Evolutionary conservation across 2,329 filamentous ascomycete genomes (phyloP).

Genomic region (Furcasterigmium furcatum): DNA sequence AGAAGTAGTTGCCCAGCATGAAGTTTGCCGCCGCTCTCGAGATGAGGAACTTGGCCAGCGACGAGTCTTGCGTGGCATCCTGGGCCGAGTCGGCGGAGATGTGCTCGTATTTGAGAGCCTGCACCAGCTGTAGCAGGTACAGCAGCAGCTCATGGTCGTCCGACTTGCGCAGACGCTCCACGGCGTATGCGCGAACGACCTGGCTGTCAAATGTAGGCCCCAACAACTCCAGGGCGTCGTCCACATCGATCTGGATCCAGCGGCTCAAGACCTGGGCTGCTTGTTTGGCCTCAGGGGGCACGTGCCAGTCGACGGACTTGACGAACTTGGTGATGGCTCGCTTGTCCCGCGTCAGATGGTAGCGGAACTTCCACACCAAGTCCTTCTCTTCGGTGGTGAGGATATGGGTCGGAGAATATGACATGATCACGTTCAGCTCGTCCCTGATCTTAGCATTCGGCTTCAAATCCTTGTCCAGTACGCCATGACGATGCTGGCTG

Average conservation of each 20-base stretch:
- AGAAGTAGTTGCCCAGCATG: slow-evolving; percentile 87
- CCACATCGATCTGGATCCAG: slow-evolving; percentile 96
- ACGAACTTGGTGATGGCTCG: slow-evolving; percentile 92
- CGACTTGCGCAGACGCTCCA: slow-evolving; percentile 85
- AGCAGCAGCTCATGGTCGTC: slow-evolving; percentile 89
- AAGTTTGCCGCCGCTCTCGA: slow-evolving; percentile 84
- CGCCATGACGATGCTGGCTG: slow-evolving; percentile 86
- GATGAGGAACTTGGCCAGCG: slow-evolving; percentile 85
- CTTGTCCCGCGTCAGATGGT: slow-evolving; percentile 91
- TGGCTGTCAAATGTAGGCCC: slow-evolving; percentile 89
- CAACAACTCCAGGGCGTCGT: slow-evolving; percentile 90
- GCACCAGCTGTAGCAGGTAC: slow-evolving; percentile 90
- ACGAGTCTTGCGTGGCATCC: slow-evolving; percentile 70
- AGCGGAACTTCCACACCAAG: slow-evolving; percentile 94
- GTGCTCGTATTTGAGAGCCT: slow-evolving; percentile 91
- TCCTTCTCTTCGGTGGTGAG: slow-evolving; percentile 91
- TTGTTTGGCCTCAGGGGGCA: slow-evolving; percentile 79
- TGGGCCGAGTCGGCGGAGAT: slow-evolving; percentile 56
- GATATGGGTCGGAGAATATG: slow-evolving; percentile 87
- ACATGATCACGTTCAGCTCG: slow-evolving; percentile 86
- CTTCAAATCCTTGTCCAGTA: slow-evolving; percentile 90
- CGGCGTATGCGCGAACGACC: slow-evolving; percentile 86
- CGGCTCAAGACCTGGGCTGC: slow-evolving; percentile 85
- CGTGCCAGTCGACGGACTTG: slow-evolving; percentile 94
- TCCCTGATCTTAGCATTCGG: slow-evolving; percentile 95